Evolutionary conservation across 768 basidiomycete genomes (phyloP), one percentile per base, ranked within the genome.

Genomic region (Pleurotus tuoliensis): DNA sequence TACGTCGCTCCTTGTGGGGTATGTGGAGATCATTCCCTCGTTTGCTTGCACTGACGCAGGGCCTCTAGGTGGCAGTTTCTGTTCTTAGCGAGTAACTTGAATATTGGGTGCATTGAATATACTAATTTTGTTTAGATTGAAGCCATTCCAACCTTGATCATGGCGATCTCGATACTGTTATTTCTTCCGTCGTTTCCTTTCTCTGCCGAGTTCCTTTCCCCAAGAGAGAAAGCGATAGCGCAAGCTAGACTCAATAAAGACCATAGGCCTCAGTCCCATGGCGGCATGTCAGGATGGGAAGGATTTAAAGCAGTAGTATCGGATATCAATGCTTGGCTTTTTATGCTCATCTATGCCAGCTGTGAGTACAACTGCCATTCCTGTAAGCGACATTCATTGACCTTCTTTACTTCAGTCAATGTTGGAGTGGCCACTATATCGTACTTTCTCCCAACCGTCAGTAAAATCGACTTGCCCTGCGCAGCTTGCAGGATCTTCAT

Each of bases 181-280:
- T 80, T 81, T 63, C 71, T 82, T 3, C 81, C 82, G 0, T 76
- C 81, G 0, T 84, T 82, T 66, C 82, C 82, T 0, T 83, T 82
- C 63, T 71, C 76, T 3, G 78, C 81, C 4, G 69, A 71, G 0
- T 83, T 83, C 64, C 69, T 84, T 4, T 78, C 73, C 9, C 77
- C 75, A 1, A 75, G 80, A 38, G 78, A 84, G 63, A 67, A 73
- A 20, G 77, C 82, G 18, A 84, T 84, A 43, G 81, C 82, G 2
- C 80, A 82, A 64, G 81, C 81, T n/a, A 72, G 81, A 8, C 63
- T 84, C 15, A 78, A 81, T 53, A 68, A 76, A 13, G 81, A 83
- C 61, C 82, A 84, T 54, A 81, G 74, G 57, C 82, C 82, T 15
- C 76, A 76, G 47, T 82, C 81, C 2, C 82, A 82, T 63, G 82